Evolutionary conservation across 1,284 basidiomycete genomes (phyloP).

Genomic region (Trametes versicolor): DNA sequence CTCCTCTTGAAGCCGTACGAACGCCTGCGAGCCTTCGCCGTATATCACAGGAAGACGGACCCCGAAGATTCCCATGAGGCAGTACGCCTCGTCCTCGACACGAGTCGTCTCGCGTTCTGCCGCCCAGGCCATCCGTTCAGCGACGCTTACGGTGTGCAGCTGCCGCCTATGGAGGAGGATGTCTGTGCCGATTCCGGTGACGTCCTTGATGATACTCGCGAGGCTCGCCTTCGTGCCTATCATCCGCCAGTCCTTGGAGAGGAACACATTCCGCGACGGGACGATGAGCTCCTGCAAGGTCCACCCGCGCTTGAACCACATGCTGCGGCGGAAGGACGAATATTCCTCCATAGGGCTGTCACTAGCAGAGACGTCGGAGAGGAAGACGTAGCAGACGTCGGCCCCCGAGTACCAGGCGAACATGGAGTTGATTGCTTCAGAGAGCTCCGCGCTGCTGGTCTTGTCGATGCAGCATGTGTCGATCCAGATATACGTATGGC

Average conservation of each 20-base stretch:
- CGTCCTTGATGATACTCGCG: neutral
- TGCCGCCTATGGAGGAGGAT: neutral
- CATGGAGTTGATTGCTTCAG: no score
- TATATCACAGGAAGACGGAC: neutral
- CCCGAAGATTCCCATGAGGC: neutral
- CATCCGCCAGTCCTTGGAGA: constrained; percentile 2
- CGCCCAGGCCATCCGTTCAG: constrained; percentile 7
- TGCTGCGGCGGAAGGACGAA: neutral
- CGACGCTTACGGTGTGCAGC: constrained; percentile 5
- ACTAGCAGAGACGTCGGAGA: neutral
- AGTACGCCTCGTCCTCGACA: constrained; percentile 10
- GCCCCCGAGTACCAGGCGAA: constrained; percentile 4
- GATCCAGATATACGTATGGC: neutral
- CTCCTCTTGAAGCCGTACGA: no score
- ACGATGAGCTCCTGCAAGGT: no score
- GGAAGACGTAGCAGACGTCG: constrained; percentile 5
- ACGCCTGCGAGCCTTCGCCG: constrained; percentile 2
- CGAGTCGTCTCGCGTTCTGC: neutral
- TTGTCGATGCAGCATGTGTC: constrained; percentile 5
- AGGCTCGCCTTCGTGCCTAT: constrained; percentile 4
- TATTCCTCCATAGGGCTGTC: neutral
- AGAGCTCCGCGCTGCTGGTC: no score
- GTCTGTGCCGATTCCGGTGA: neutral
- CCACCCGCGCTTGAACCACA: neutral
- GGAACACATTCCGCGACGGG: neutral